These are phyloP conservation scores for Trichoderma erinaceum DNA, from an alignment of 495 filamentous ascomycete genomes.

Conservation along the genomic window DNA sequence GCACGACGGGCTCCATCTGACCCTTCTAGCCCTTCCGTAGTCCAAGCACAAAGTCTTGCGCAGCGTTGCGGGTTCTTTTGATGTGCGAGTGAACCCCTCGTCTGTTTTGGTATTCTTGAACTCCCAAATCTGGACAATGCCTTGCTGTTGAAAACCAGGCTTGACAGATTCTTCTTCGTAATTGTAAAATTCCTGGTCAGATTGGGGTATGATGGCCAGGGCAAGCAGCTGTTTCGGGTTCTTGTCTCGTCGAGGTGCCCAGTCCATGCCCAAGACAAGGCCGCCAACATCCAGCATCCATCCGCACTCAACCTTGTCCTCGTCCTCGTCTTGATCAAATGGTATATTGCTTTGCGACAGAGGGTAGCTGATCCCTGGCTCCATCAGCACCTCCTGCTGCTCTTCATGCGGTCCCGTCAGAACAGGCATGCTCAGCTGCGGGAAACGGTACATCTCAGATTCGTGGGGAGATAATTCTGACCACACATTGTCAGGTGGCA, in stretches of 20 bases:
- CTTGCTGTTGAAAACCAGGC: constrained; percentile 23
- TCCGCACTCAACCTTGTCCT: constrained; percentile 25
- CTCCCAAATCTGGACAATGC: constrained; percentile 40
- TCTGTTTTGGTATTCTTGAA: constrained; percentile 24
- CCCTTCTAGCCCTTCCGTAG: constrained; percentile 35
- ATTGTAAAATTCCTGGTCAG: constrained; percentile 32
- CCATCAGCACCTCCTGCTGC: background rate
- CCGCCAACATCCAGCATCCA: constrained; percentile 43
- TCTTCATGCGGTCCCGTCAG: background rate
- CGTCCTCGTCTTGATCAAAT: constrained; percentile 19
- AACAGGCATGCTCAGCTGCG: background rate
- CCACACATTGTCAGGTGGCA: background rate
- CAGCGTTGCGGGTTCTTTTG: constrained; percentile 20
- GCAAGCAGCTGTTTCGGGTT: constrained; percentile 35
- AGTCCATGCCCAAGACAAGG: constrained; percentile 37
- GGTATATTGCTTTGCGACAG: constrained; percentile 23
- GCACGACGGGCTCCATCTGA: constrained; percentile 41
- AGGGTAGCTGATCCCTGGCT: background rate
- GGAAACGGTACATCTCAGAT: background rate
- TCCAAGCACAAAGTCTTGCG: constrained; percentile 31
- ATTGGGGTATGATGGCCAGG: constrained; percentile 38
- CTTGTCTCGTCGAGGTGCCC: constrained; percentile 33
- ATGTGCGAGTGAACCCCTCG: constrained; percentile 22
- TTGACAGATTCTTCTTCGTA: constrained; percentile 22
- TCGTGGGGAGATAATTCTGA: background rate